Base-by-base conservation (phyloP, 1,284 basidiomycete species). In the Thecaphora thlaspeos region DNA sequence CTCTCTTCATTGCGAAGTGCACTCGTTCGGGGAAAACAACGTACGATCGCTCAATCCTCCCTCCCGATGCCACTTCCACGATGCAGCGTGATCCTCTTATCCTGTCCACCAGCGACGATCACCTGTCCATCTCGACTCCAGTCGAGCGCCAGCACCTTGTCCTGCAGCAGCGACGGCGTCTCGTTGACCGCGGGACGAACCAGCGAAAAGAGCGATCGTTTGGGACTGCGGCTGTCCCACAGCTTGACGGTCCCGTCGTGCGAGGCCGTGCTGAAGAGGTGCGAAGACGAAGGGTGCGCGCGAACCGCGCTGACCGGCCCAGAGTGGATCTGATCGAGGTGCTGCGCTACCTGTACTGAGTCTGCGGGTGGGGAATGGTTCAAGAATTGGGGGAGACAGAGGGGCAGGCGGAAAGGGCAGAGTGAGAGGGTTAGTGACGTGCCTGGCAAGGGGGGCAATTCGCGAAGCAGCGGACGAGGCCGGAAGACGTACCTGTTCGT, bases 91-190 rank as follows among this genome's bases (percentile, higher is more conserved):
- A 71, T 49, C 2, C 46, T 12, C 41, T 64, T 64, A 49, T 77
- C 75, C 54, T 75, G 68, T 2, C 75, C 75, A 23, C 73, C 75
- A 2, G 69, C 61, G 21, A 76, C 68, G 12, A 76, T 45, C 28
- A 57, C 54, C 46, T 76, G 58, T 11, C 75, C 75, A 17, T 64
- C 61, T 18, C 12, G 37, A 7, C 51, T 53, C 75, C 75, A 77
- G 36, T 70, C 74, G 22, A 75, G 41, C 11, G 53, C 64, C 24
- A 77, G 45, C 19, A 74, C 42, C 22, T 73, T 75, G 21, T 52
- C 51, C 18, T 48, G 41, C 0, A 11, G 11, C 34, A 32, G 30
- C 15, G 28, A 39, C 15, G 39, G 23, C 9, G 30, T 43, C 18
- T 26, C 21, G 23, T 54, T 30, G 10, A 37, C 41, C 0, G n/a